Base-by-base conservation (phyloP, 345 rosid species). In the Aquilaria malaccensis region DNA sequence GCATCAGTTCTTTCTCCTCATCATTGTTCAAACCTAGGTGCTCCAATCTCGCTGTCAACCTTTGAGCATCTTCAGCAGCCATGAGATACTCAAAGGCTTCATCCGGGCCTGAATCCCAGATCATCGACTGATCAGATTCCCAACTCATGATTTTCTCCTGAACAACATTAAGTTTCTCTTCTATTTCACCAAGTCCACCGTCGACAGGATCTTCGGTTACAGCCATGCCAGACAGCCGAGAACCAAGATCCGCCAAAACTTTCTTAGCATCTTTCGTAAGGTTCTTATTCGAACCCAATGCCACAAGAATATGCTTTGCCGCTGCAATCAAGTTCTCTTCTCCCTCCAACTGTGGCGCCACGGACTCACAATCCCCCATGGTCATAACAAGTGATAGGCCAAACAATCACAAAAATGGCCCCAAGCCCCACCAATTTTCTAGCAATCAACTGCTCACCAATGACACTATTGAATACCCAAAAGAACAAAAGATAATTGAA, bases 81-180 rank as follows among this genome's bases (percentile, higher is more conserved):
- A 80, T 61, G n/a, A 92, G 58, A 67, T 76, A 92, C 43, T 81
- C 70, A 15, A 5, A 22, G 48, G 76, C 84, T 73, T 81, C 88
- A 52, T 80, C 74, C 2, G 74, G 76, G 51, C 91, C 83, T 0
- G 71, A 74, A 51, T 85, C 89, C 93, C 95, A 89, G 50, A 87
- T 83, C 89, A 87, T 83, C 3, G 89, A 76, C 67, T 85, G 84
- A 74, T 82, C 96, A 0, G 76, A 68, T 67, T 89, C 93, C 71
- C 92, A 72, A 51, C 69, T 79, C 79, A 77, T 70, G 66, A 92
- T 82, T 80, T 87, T 83, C 59, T 87, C 89, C 60, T 77, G 76
- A 72, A 85, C 65, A 67, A 65, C 58, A 77, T 70, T 70, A 47
- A 87, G 79, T 66, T 69, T 76, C 67, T 60, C 72, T 67, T 79